Conservation (phyloP, 176 grass and related monocot genomes). For the Musa beccarii region DNA sequence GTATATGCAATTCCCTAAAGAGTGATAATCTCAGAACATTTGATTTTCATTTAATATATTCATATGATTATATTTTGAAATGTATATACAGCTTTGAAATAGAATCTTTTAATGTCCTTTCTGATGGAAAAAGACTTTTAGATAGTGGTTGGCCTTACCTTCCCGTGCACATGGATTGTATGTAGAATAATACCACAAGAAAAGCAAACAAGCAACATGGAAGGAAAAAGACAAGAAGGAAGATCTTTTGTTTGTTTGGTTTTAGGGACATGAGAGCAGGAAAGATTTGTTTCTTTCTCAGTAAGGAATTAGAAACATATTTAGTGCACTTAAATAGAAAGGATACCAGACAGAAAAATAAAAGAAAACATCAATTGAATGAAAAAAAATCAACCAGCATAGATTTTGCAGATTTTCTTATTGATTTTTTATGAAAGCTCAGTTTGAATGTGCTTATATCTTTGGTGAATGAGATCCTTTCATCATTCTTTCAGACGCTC, state of each 20-base stretch:
- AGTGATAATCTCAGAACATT: not conserved
- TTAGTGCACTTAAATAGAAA: not conserved
- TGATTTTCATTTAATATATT: no score
- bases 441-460: not conserved
- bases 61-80: not conserved
- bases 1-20: not conserved
- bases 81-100: not conserved
- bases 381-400: not conserved
- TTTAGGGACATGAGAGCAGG: not conserved
- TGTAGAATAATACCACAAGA: not conserved
- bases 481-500: slow-evolving; percentile 11
- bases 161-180: not conserved
- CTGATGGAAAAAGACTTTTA: not conserved
- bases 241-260: not conserved
- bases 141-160: not conserved
- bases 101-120: not conserved
- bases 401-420: not conserved
- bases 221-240: not conserved
- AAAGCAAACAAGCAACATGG: not conserved
- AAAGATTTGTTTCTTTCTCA: not conserved
- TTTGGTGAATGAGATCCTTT: not conserved
- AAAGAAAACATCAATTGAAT: not conserved
- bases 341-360: not conserved
- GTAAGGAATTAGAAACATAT: not conserved
- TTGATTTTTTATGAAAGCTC: not conserved